Conservation (phyloP, 192 early-diverging fungal species). For the Coemansia sp. region DNA sequence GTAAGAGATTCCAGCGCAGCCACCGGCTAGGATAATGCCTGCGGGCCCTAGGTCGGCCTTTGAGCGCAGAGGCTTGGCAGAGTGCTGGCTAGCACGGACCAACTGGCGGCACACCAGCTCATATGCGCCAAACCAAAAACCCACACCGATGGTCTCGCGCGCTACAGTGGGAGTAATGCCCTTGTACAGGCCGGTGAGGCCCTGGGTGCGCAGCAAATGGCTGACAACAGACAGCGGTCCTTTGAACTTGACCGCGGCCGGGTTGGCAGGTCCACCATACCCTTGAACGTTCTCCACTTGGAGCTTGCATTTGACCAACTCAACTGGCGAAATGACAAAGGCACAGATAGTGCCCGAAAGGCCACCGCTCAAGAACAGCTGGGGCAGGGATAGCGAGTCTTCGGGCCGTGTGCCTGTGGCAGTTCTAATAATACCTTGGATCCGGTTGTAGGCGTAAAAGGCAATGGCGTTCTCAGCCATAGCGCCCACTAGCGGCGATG, state of each 20-base stretch:
- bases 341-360: conserved; percentile 84
- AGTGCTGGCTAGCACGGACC: conserved; percentile 15
- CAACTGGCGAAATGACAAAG: conserved; percentile 89
- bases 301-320: conserved; percentile 94
- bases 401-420: conserved; percentile 10
- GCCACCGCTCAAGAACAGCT: conserved; percentile 79
- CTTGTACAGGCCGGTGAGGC: conserved; percentile 51
- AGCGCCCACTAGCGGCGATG: conserved; percentile 86
- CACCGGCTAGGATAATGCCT: conserved; percentile 84
- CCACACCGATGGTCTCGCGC: conserved; percentile 88
- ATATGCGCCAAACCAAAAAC: conserved; percentile 95
- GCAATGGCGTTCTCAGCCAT: conserved; percentile 93
- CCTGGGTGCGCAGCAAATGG: conserved; percentile 56
- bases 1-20: conserved; percentile 87
- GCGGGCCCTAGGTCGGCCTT: conserved; percentile 72
- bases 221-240: conserved; percentile 62
- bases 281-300: conserved; percentile 76
- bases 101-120: conserved; percentile 69
- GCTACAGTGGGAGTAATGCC: conserved; percentile 66
- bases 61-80: conserved; percentile 22
- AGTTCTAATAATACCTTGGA: conserved; percentile 69
- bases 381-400: conserved; percentile 57
- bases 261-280: conserved; percentile 15
- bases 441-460: conserved; percentile 84
- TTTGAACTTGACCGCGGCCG: conserved; percentile 23